Base-by-base conservation (phyloP, 192 early-diverging fungal genomes). In the Tieghemiomyces parasiticus region DNA sequence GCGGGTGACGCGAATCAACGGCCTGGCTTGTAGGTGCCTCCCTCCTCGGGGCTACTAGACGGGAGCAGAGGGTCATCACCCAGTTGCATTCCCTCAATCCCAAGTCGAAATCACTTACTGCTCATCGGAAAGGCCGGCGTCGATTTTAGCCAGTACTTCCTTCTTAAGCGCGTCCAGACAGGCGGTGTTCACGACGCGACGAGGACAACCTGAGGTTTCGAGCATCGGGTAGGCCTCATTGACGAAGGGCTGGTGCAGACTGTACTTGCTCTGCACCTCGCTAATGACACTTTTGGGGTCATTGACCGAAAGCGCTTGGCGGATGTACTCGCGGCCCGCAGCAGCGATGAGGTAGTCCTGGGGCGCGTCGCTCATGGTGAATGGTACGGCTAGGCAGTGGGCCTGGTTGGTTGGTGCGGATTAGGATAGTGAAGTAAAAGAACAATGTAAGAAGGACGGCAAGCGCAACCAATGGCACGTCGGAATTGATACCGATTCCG, bases 151-250 rank as follows among this genome's bases (percentile, higher is more conserved):
- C 25, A 80, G 29, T 16, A 77, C 58, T 6, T 63, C 68, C 46
- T 67, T 61, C 22, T 76, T 76, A 24, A 80, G 51, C 0, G 72
- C 74, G 44, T 66, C 67, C 59, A 80, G 60, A 49, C 72, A 78
- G 14, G 62, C 67, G 16, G 58, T 64, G 61, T 80, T 76, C 20
- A 80, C 65, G 19, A 76, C 65, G 26, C 63, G 67, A 38, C 76
- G 67, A 10, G 68, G 58, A 29, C 71, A 71, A 10, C 71, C 70
- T n/a, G 71, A 71, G 6, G 69, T 65, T 59, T 80, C 76, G 0
- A 80, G 61, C 6, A 80, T 51, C 6, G 78, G 76, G 35, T 75
- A 78, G 45, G 73, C 67, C 13, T 67, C 68, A 19, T 66, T 62
- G 24, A 78, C 65, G 16, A 16, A 19, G 20, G 54, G 54, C 30